Conservation (phyloP, 192 early-diverging fungal genomes). For the Backusella macrospora region DNA sequence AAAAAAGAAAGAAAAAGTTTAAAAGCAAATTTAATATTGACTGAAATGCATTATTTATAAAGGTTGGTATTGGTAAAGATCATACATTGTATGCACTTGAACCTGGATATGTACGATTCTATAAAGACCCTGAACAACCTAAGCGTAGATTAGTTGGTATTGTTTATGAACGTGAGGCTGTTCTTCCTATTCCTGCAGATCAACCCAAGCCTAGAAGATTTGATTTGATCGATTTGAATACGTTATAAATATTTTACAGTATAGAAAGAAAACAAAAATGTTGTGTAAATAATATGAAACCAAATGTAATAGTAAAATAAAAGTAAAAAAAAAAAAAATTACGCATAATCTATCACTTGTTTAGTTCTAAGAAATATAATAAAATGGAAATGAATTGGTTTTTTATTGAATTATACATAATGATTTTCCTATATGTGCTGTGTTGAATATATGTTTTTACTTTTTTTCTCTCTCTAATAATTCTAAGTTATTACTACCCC, state of each 20-base stretch:
- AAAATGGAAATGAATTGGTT: not conserved
- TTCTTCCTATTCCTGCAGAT: conserved; percentile 59
- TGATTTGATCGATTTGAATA: conserved; percentile 60
- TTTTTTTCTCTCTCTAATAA: not conserved
- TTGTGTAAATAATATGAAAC: too few relatives aligned
- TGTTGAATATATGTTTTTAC: not conserved
- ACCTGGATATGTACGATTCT: conserved; percentile 75
- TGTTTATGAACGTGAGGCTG: conserved; percentile 58
- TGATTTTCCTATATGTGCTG: not conserved
- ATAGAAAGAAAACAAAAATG: too few relatives aligned
- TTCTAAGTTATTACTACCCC: too few relatives aligned
- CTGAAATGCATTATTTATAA: not conserved
- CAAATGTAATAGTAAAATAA: too few relatives aligned
- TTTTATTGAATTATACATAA: not conserved
- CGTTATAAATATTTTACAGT: conserved; percentile 24
- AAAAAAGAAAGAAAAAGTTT: not conserved
- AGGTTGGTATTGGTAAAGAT: conserved; percentile 75
- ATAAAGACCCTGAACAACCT: conserved; percentile 60
- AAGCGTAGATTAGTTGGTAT: conserved; percentile 73
- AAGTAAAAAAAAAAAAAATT: too few relatives aligned
- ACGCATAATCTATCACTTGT: too few relatives aligned
- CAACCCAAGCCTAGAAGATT: conserved; percentile 72
- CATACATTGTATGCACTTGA: conserved; percentile 74
- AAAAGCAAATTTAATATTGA: not conserved
- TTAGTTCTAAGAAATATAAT: too few relatives aligned